Evolutionary conservation across 352 stramenopile genomes (phyloP).

Genomic region (Globisporangium abappressorium): DNA sequence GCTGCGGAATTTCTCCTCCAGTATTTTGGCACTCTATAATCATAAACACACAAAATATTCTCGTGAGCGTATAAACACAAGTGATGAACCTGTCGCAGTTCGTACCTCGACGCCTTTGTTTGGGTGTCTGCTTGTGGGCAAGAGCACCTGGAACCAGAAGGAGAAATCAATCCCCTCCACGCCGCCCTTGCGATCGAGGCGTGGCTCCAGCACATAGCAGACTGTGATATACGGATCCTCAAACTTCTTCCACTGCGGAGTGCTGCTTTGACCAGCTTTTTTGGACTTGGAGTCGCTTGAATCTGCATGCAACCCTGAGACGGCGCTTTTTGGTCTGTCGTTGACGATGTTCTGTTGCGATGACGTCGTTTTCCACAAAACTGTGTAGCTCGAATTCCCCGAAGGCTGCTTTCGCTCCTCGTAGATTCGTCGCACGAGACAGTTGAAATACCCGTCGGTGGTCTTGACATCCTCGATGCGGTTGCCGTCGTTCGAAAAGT

Average conservation of each 20-base stretch:
- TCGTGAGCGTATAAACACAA: background rate
- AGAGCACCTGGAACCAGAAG: slow-evolving; percentile 35
- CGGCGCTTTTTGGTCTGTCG: background rate
- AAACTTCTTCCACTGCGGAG: slow-evolving; percentile 25
- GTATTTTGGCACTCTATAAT: slow-evolving; percentile 7
- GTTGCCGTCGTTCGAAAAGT: slow-evolving; percentile 25
- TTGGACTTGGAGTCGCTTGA: background rate
- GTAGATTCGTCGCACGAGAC: slow-evolving; percentile 30
- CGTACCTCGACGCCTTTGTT: slow-evolving; percentile 15
- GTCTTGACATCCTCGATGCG: slow-evolving; percentile 9
- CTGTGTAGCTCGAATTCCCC: slow-evolving; percentile 18
- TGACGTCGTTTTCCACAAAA: slow-evolving; percentile 41
- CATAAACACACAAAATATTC: background rate
- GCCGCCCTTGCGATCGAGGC: slow-evolving; percentile 4
- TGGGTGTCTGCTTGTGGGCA: slow-evolving; percentile 4
- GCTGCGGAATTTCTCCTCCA: slow-evolving; percentile 17
- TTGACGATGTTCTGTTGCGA: slow-evolving; percentile 22
- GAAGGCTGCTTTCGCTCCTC: slow-evolving; percentile 14
- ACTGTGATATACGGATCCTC: slow-evolving; percentile 32
- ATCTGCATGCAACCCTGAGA: background rate
- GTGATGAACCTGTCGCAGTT: slow-evolving; percentile 1
- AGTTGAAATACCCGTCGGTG: slow-evolving; percentile 27
- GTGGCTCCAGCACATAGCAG: slow-evolving; percentile 34
- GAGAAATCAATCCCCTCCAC: slow-evolving; percentile 14
- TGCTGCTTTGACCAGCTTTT: background rate